Conservation (phyloP, 805 yeast species). For the Ogataea nonfermentans region DNA sequence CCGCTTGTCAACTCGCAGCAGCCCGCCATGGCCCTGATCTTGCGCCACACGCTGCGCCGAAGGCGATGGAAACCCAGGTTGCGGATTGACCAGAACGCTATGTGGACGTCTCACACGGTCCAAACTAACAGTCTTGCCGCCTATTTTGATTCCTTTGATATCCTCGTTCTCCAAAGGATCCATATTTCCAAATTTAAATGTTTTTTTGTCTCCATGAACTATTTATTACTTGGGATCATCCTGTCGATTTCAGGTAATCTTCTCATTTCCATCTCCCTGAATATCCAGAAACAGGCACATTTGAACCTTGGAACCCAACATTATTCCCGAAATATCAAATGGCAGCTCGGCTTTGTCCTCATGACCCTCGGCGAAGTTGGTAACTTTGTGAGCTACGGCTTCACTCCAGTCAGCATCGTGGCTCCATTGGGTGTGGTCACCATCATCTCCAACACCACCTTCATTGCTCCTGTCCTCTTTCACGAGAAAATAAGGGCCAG, state of each 20-base stretch:
- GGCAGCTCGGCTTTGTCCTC: constrained; percentile 44
- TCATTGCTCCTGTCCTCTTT: constrained; percentile 46
- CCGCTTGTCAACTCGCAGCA: constrained; percentile 9
- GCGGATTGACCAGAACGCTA: not conserved
- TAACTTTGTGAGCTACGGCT: constrained; percentile 48
- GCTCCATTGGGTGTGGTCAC: constrained; percentile 52
- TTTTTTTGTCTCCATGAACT: constrained; percentile 7
- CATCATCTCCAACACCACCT: constrained; percentile 43
- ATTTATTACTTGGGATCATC: constrained; percentile 21
- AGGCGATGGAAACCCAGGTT: not conserved
- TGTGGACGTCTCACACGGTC: constrained; percentile 8
- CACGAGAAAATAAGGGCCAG: constrained; percentile 36
- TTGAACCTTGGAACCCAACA: constrained; percentile 15
- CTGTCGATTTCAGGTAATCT: constrained; percentile 29
- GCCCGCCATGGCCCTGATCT: constrained; percentile 3
- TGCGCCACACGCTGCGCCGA: not conserved
- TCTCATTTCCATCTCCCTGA: constrained; percentile 28
- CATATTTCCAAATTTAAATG: not conserved
- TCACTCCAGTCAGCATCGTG: constrained; percentile 46
- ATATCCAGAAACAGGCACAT: constrained; percentile 32
- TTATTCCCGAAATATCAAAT: constrained; percentile 22
- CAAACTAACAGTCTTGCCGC: constrained; percentile 8
- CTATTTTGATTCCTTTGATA: constrained; percentile 7
- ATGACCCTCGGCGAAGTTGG: constrained; percentile 46
- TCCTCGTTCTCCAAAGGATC: constrained; percentile 13